Conservation (phyloP, 2,329 filamentous ascomycete genomes). For the Thielaviopsis ethacetica region DNA sequence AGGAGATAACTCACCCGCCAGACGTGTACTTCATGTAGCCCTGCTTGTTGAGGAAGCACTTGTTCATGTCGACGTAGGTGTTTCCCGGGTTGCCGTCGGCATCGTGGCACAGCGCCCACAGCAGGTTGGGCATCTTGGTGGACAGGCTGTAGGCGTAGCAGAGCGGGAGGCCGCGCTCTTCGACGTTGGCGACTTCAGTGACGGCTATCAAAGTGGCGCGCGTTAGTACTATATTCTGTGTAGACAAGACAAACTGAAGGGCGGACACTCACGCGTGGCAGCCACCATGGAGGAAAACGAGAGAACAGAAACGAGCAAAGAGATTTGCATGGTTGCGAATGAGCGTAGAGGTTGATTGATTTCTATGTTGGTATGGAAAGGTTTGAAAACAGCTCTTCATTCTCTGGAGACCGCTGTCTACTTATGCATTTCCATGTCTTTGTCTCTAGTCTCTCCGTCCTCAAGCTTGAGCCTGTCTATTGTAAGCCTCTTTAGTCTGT, state of each 20-base stretch:
- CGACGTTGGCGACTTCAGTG: neutral
- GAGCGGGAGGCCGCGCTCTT: neutral
- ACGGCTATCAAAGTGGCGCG: too few species aligned
- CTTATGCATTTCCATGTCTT: too few species aligned
- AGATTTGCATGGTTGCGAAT: neutral
- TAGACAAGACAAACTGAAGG: too few species aligned
- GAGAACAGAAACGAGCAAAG: neutral
- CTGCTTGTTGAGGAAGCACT: conserved; percentile 2
- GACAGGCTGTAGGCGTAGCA: neutral
- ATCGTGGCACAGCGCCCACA: neutral
- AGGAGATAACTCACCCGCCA: conserved; percentile 1
- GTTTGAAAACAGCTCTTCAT: too few species aligned
- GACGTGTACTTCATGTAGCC: neutral
- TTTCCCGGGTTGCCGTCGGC: neutral
- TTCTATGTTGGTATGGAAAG: too few species aligned
- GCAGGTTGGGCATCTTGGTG: neutral
- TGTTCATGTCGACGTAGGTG: neutral
- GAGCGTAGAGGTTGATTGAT: neutral
- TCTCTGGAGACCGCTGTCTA: too few species aligned
- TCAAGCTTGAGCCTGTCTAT: too few species aligned
- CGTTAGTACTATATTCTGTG: too few species aligned
- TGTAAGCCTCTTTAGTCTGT: too few species aligned
- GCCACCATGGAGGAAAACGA: neutral
- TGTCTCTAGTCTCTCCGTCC: too few species aligned
- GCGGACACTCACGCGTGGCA: neutral